Conservation (phyloP, 352 stramenopile genomes). For the Phytopythium mirpurense region DNA sequence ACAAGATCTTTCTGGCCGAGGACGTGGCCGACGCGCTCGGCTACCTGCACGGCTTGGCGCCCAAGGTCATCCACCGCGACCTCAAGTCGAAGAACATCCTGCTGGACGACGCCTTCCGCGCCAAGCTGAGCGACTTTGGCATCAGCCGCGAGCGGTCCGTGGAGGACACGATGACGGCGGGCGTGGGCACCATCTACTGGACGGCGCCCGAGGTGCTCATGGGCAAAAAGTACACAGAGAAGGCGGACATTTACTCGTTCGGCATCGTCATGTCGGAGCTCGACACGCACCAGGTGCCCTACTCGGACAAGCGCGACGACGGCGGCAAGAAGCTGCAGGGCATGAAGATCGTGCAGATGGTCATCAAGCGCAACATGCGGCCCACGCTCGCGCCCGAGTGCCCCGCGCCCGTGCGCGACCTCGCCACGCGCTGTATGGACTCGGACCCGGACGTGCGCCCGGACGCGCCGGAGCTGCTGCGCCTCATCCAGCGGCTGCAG, state of each 20-base stretch:
- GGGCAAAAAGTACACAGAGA: slow-evolving; percentile 82
- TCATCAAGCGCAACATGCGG: slow-evolving; percentile 66
- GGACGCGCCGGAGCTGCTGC: slow-evolving; percentile 63
- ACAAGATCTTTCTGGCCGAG: slow-evolving; percentile 71
- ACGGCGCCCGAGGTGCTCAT: slow-evolving; percentile 78
- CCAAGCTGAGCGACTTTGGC: slow-evolving; percentile 73
- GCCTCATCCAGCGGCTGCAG: slow-evolving; percentile 57
- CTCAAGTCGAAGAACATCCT: slow-evolving; percentile 80
- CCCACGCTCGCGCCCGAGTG: slow-evolving; percentile 53
- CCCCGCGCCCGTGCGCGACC: slow-evolving; percentile 45
- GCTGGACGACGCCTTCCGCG: slow-evolving; percentile 53
- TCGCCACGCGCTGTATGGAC: slow-evolving; percentile 65
- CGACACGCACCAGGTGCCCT: slow-evolving; percentile 73
- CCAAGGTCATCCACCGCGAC: slow-evolving; percentile 79
- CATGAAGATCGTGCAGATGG: slow-evolving; percentile 85
- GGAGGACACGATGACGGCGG: slow-evolving; percentile 78
- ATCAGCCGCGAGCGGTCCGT: slow-evolving; percentile 73
- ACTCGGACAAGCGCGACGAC: slow-evolving; percentile 76
- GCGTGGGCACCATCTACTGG: slow-evolving; percentile 83
- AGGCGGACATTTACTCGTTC: slow-evolving; percentile 83
- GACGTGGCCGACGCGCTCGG: slow-evolving; percentile 65
- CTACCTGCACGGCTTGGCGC: slow-evolving; percentile 67
- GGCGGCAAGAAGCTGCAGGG: slow-evolving; percentile 68
- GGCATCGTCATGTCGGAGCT: slow-evolving; percentile 83
- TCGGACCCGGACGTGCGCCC: slow-evolving; percentile 62